These are phyloP conservation scores for Quercus engelmannii DNA, from an alignment of 306 rosid genomes.

Conservation along the genomic window DNA sequence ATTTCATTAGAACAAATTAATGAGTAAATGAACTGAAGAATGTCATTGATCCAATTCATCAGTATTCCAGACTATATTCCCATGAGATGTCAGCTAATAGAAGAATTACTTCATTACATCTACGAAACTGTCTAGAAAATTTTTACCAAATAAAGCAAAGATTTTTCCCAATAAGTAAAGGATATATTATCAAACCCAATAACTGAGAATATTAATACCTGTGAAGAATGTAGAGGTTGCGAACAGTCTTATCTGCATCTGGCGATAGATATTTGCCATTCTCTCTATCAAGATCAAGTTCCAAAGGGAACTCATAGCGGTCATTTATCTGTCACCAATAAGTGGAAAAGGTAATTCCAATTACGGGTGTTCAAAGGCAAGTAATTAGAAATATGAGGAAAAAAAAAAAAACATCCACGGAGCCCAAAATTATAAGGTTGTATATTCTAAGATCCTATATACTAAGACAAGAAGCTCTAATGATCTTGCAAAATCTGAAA, in stretches of 20 bases:
- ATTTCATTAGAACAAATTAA: too few relatives aligned
- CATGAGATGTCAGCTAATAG: neutral
- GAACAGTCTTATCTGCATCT: conserved; percentile 81
- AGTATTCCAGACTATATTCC: neutral
- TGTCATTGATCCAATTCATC: neutral
- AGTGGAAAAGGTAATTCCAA: neutral
- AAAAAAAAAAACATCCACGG: neutral
- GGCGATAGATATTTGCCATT: conserved; percentile 88
- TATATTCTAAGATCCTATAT: neutral
- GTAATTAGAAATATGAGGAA: neutral
- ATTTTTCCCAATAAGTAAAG: neutral
- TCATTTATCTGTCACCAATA: conserved; percentile 70
- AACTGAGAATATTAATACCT: conserved; percentile 43
- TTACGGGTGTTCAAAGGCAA: neutral
- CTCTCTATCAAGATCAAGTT: conserved; percentile 92
- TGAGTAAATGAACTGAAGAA: too few relatives aligned
- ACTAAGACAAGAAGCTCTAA: neutral
- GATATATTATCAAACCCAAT: neutral
- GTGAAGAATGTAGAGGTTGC: conserved; percentile 90
- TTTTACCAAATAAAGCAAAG: neutral
- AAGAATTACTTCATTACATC: neutral
- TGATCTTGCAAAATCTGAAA: neutral
- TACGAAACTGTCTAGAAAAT: neutral
- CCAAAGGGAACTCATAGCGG: conserved; percentile 92
- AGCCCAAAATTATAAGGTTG: neutral